Evolutionary conservation across 495 filamentous ascomycete species (phyloP), one percentile per base, ranked within the genome.

Genomic region (Neurospora sp.): DNA sequence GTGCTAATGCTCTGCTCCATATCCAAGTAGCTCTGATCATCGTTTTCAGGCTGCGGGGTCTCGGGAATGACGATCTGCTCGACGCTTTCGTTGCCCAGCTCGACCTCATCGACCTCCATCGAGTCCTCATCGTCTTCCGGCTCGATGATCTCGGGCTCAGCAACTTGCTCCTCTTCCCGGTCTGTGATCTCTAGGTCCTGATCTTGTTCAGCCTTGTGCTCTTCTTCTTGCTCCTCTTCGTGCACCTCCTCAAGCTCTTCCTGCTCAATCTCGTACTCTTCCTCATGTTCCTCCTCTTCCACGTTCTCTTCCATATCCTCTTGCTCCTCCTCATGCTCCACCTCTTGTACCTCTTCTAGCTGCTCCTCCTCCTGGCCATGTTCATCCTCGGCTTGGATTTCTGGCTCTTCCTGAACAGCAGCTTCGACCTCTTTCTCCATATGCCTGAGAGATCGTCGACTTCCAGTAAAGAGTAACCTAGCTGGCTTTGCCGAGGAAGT

Each of bases 31-130:
- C 53, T 65, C 0, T 65, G 27, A 27, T 65, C 53, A 65, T 65
- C 53, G 9, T 65, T 65, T n/a, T 27, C 70, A 14, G 41, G 38
- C 40, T 70, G 48, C 37, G 61, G 20, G 16, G 38, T 42, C 39
- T 70, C 61, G 61, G 61, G 70, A 61, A 69, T 61, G 22, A 68
- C 42, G 59, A 61, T 39, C 5, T 72, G 48, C 12, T 48, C 70
- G 27, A n/a, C 16, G 20, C 48, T 31, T 16, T 72, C 72, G 69
- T 78, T 70, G 76, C 72, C 69, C 74, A 72, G 37, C 70, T 78
- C 73, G 74, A 70, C 37, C 48, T 79, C 9, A 53, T 72, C 20
- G n/a, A 75, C 72, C 69, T 75, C 70, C 65, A 71, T 70, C 38
- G 37, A 38, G 14, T 73, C 53, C 27, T 65, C 53, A 0, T 65